These are phyloP conservation scores for Pezicula radicicola DNA, from an alignment of 2,329 filamentous ascomycete genomes.

Conservation along the genomic window DNA sequence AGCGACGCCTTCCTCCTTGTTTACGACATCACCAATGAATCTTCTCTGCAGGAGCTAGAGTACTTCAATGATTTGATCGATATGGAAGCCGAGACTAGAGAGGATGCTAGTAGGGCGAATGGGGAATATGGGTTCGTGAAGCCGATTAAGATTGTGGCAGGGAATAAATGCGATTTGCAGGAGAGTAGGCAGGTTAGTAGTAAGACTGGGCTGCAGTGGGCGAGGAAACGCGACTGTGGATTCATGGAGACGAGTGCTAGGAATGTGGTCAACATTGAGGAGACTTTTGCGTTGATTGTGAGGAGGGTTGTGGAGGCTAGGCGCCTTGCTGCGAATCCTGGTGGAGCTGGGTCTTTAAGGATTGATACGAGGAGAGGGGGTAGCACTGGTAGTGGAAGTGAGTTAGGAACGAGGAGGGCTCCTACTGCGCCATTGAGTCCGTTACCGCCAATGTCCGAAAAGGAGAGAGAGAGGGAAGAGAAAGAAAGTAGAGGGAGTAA, in stretches of 20 bases:
- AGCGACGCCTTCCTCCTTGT: conserved; percentile 83
- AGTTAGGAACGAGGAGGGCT: conserved; percentile 21
- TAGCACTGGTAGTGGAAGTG: conserved; percentile 5
- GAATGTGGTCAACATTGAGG: conserved; percentile 84
- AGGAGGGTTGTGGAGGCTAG: conserved; percentile 54
- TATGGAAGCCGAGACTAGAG: conserved; percentile 74
- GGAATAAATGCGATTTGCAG: conserved; percentile 83
- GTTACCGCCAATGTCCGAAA: conserved; percentile 19
- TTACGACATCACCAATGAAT: conserved; percentile 76
- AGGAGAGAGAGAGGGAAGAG: conserved; percentile 7
- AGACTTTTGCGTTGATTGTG: conserved; percentile 75
- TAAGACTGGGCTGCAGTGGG: conserved; percentile 73
- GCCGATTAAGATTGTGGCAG: conserved; percentile 79
- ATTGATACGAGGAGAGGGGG: conserved; percentile 1
- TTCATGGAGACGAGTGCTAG: conserved; percentile 89
- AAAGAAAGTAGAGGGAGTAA: background rate
- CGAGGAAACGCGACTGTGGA: conserved; percentile 66
- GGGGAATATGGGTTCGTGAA: conserved; percentile 20
- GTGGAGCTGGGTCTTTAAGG: background rate
- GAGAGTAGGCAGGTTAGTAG: conserved; percentile 67
- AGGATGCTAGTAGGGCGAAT: conserved; percentile 27
- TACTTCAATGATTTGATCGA: conserved; percentile 83
- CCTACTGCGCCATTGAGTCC: conserved; percentile 26
- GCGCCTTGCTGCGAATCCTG: conserved; percentile 10
- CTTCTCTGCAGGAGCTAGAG: conserved; percentile 67